Evolutionary conservation across 805 yeast species (phyloP).

Genomic region (Cyberlindnera samutprakarnensis): DNA sequence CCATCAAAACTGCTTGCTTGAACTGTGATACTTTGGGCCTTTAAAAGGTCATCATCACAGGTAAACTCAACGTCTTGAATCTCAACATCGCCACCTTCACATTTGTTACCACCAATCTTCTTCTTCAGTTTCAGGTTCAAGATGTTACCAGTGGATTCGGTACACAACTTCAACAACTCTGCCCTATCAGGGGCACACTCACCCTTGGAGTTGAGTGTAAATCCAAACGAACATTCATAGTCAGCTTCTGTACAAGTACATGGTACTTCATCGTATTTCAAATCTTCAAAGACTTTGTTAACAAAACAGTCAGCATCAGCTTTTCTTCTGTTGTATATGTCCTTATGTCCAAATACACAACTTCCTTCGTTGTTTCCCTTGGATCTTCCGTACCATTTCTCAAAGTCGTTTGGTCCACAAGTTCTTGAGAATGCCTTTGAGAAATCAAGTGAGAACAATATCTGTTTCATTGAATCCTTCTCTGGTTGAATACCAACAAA

Average conservation of each 20-base stretch:
- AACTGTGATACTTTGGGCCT: conserved; percentile 23
- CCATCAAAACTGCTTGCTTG: conserved; percentile 41
- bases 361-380: conserved; percentile 21
- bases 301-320: conserved; percentile 53
- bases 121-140: conserved; percentile 11
- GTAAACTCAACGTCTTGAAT: conserved; percentile 9
- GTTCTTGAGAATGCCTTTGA: conserved; percentile 42
- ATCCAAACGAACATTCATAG: conserved; percentile 63
- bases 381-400: conserved; percentile 51
- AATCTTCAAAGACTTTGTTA: conserved; percentile 31
- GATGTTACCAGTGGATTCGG: conserved; percentile 12
- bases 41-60: conserved; percentile 15
- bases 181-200: conserved; percentile 40
- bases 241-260: conserved; percentile 61
- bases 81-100: conserved; percentile 9
- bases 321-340: conserved; percentile 60
- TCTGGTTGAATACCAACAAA: conserved; percentile 33
- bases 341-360: conserved; percentile 68
- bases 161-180: conserved; percentile 28
- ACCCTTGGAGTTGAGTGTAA: conserved; percentile 29
- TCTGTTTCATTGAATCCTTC: conserved; percentile 5
- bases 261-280: conserved; percentile 38
- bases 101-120: conserved; percentile 18
- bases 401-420: conserved; percentile 46
- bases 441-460: conserved; percentile 43